Percentiles rank a stretch among this genome's conserved stretches.
These are phyloP conservation scores for Auriscalpium vulgare DNA, from an alignment of 768 basidiomycete species.

Conservation along the genomic window DNA sequence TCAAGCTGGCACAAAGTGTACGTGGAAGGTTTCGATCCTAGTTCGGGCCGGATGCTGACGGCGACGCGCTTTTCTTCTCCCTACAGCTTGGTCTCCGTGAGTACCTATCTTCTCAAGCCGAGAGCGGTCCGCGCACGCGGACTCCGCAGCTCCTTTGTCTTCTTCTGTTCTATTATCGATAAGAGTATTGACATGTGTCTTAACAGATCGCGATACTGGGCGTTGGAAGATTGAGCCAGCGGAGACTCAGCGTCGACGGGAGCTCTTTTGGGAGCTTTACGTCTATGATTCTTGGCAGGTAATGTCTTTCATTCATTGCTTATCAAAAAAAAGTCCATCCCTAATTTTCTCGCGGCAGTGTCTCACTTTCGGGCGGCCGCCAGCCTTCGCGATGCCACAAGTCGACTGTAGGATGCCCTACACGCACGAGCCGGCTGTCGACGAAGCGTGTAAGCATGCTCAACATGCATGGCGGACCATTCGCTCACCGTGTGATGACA, in stretches of 20 bases:
- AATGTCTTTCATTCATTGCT: constrained; percentile 9
- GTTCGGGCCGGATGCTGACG: constrained; percentile 12
- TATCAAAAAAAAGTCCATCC: not conserved
- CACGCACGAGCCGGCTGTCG: constrained; percentile 42
- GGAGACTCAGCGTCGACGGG: constrained; percentile 51
- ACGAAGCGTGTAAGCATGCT: constrained; percentile 45
- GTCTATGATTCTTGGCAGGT: constrained; percentile 70
- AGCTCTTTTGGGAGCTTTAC: constrained; percentile 55
- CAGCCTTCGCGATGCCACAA: constrained; percentile 41
- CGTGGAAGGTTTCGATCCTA: constrained; percentile 7
- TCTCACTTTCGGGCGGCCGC: constrained; percentile 63
- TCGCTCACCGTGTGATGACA: constrained; percentile 18
- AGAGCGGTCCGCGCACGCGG: no score
- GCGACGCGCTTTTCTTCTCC: not conserved
- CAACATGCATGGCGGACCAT: constrained; percentile 25
- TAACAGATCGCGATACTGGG: constrained; percentile 55
- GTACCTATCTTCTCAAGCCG: constrained; percentile 17
- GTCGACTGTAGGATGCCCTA: constrained; percentile 21
- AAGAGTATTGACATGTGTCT: constrained; percentile 4
- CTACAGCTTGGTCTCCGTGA: constrained; percentile 62
- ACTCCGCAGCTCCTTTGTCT: no score
- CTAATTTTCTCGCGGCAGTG: constrained; percentile 34
- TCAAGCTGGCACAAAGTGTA: constrained; percentile 64
- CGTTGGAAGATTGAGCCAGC: constrained; percentile 52
- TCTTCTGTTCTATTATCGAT: not conserved